Conservation (phyloP, 495 filamentous ascomycete genomes). For the Aspergillus saccharolyticus region DNA sequence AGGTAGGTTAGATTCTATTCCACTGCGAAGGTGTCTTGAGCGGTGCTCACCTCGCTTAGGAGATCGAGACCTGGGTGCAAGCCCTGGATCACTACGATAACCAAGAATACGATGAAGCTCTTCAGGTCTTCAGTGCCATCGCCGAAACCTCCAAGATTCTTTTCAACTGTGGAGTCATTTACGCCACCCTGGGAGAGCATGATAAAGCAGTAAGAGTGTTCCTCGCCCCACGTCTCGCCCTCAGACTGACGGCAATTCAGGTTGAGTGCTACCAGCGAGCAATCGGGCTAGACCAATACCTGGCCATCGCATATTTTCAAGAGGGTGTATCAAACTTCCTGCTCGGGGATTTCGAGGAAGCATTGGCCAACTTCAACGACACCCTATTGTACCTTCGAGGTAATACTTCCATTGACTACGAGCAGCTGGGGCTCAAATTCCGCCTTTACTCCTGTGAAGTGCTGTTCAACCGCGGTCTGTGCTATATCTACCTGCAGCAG, state of each 20-base stretch:
- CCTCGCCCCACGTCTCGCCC: slow-evolving; percentile 1
- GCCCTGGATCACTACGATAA: slow-evolving; percentile 90
- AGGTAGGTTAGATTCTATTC: slow-evolving; percentile 44
- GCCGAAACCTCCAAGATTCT: slow-evolving; percentile 96
- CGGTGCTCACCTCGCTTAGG: slow-evolving; percentile 51
- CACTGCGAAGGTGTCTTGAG: background rate
- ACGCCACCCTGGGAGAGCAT: slow-evolving; percentile 95
- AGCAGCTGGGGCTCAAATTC: slow-evolving; percentile 92
- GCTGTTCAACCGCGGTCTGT: slow-evolving; percentile 94
- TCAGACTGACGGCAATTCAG: slow-evolving; percentile 39
- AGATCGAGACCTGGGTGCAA: slow-evolving; percentile 98
- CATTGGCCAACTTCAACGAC: slow-evolving; percentile 98
- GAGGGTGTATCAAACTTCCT: slow-evolving; percentile 98
- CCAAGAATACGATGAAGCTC: slow-evolving; percentile 86
- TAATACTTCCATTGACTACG: slow-evolving; percentile 97
- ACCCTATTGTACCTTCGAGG: slow-evolving; percentile 91
- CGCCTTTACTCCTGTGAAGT: slow-evolving; percentile 97
- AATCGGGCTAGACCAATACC: slow-evolving; percentile 82
- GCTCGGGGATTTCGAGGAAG: slow-evolving; percentile 94
- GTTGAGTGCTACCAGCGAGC: slow-evolving; percentile 93
- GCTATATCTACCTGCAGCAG: slow-evolving; percentile 95
- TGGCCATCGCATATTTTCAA: slow-evolving; percentile 97
- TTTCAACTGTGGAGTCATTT: slow-evolving; percentile 98
- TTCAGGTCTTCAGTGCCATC: slow-evolving; percentile 78
- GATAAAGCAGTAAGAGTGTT: slow-evolving; percentile 73